phyloP scores from a whole-genome alignment of 2,329 filamentous ascomycete species.

The Fragosphaeria purpurea region DNA sequence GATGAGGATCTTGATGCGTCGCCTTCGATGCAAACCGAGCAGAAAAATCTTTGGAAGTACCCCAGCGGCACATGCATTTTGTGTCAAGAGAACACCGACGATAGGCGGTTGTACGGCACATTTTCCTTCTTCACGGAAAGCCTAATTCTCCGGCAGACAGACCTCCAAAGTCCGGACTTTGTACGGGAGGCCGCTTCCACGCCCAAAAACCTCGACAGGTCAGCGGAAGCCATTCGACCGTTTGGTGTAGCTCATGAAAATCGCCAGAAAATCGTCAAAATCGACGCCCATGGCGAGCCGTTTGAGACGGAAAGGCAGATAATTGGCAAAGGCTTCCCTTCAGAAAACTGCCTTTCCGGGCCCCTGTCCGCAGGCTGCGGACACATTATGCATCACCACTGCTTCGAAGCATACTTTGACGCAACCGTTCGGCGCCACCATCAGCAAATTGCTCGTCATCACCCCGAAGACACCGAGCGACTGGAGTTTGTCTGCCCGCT shows the following conservation, averaged over 20 bases:
- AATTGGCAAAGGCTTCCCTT: slow-evolving; percentile 81
- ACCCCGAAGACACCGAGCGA: slow-evolving; percentile 68
- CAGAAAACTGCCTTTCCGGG: slow-evolving; percentile 54
- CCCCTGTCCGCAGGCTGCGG: slow-evolving; percentile 87
- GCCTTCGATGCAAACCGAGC: slow-evolving; percentile 45
- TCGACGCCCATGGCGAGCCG: slow-evolving; percentile 60
- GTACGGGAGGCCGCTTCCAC: slow-evolving; percentile 72
- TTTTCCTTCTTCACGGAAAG: slow-evolving; percentile 86
- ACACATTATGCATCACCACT: slow-evolving; percentile 96
- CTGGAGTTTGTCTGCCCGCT: slow-evolving; percentile 95
- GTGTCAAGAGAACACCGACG: slow-evolving; percentile 92
- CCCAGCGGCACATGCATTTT: slow-evolving; percentile 88
- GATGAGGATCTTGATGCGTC: slow-evolving; percentile 11
- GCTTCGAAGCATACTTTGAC: slow-evolving; percentile 84
- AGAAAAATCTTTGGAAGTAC: slow-evolving; percentile 74
- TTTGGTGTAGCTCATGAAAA: slow-evolving; percentile 91
- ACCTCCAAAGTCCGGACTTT: slow-evolving; percentile 71
- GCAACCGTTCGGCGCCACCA: slow-evolving; percentile 75
- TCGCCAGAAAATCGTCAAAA: slow-evolving; percentile 62
- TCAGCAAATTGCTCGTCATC: slow-evolving; percentile 88
- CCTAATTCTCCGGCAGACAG: slow-evolving; percentile 75
- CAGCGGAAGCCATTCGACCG: slow-evolving; percentile 71
- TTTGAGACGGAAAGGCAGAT: slow-evolving; percentile 68
- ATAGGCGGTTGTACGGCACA: slow-evolving; percentile 79
- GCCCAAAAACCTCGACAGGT: slow-evolving; percentile 73